Base-by-base conservation (phyloP, 202 grass and related monocot genomes). In the Setaria italica region DNA sequence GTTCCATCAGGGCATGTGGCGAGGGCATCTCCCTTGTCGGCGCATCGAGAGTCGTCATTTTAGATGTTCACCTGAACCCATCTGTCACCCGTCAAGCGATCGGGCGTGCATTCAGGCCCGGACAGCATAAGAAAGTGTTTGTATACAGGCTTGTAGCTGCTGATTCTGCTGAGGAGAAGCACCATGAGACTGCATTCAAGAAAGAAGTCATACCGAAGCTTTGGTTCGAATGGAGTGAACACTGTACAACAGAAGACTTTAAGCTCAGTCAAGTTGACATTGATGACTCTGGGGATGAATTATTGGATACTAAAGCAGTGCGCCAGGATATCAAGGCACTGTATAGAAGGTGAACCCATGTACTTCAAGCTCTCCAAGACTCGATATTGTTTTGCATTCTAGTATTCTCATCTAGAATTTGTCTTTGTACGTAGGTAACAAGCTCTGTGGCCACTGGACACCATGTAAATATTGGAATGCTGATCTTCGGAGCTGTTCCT, bases 1-100 rank as follows among this genome's bases (percentile, higher is more conserved):
- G 97, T 66, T 96, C 97, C n/a, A 99, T 99, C 80, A 96, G 59
- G 88, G 97, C 97, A 21, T 99, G 97, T 72, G 97, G 97, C 1
- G 94, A 99, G 85, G 97, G 97, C 39, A 99, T 99, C 67, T 96
- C 97, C 67, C 85, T 99, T 51, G 90, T 94, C 15, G 97, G 97
- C 4, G 97, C 97, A 80, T 96, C 93, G 3, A 94, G 97, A 65
- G 74, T 99, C 57, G 48, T 99, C 41, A 92, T 99, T 46, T 87
- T 99, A 54, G 97, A 99, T 90, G 93, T 96, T 50, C 87, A 99
- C 82, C n/a, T 99, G 47, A 99, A 99, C 70, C 97, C 97, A 13
- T 96, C 97, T 53, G 97, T 99, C 56, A 99, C 97, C 14, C 93
- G 97, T 58, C 97, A 99, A 74, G 97, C 97, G 48, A 99, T 99